Evolutionary conservation across 257 asterid species (phyloP).

Genomic region (Dorcoceras hygrometricum): DNA sequence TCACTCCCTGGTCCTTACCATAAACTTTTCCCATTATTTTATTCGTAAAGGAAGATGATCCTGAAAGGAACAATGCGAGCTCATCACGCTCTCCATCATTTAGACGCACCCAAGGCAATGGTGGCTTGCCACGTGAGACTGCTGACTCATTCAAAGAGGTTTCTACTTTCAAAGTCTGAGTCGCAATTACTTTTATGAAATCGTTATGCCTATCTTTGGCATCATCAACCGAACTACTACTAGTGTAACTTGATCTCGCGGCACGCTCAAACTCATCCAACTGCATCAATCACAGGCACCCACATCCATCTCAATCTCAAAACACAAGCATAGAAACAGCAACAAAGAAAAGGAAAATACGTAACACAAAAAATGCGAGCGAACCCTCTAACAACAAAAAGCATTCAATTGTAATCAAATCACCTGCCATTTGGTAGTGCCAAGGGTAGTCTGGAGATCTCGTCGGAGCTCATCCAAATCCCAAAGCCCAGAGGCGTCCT

Average conservation of each 20-base stretch:
- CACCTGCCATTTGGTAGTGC: conserved; percentile 98
- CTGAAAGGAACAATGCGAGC: conserved; percentile 79
- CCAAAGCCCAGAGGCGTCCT: conserved; percentile 61
- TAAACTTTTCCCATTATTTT: conserved; percentile 29
- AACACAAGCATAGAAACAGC: background rate
- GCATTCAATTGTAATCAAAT: background rate
- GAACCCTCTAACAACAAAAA: background rate
- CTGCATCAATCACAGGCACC: conserved; percentile 43
- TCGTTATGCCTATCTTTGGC: conserved; percentile 70
- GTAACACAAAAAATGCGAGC: background rate
- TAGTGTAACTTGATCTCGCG: conserved; percentile 57
- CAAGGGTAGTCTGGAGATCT: conserved; percentile 74
- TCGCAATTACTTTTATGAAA: conserved; percentile 60
- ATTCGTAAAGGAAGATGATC: conserved; percentile 32
- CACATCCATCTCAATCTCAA: conserved; percentile 18
- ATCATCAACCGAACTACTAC: conserved; percentile 47
- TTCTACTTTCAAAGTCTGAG: conserved; percentile 64
- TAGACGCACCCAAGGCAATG: conserved; percentile 78
- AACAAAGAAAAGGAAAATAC: background rate
- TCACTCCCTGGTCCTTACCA: conserved; percentile 28
- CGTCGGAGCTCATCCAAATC: conserved; percentile 66
- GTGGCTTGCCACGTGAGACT: conserved; percentile 68
- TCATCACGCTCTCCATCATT: conserved; percentile 81
- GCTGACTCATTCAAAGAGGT: conserved; percentile 49
- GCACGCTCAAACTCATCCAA: conserved; percentile 94